Base-by-base conservation (phyloP, 495 filamentous ascomycete genomes). In the Penicillium pulvis region DNA sequence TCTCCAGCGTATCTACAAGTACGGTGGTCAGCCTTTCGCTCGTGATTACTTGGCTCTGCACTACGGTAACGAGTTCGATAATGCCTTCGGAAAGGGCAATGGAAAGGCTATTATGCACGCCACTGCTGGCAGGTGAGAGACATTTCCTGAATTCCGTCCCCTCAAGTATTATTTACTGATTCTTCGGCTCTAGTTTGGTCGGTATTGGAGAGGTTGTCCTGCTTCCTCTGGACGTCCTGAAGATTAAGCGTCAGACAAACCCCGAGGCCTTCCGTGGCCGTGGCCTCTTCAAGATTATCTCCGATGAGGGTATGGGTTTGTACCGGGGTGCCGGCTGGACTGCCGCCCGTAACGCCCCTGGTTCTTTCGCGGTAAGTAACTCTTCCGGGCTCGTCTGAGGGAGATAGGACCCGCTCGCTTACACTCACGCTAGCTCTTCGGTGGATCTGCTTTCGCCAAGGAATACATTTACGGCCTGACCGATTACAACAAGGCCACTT, bases 241-340 rank as follows among this genome's bases (percentile, higher is more conserved):
- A 99, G 83, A 99, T 99, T 81, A 98, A 98, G 83, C 89, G 94
- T 63, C 94, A 99, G 78, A 99, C 94, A 39, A 99, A 99, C 83
- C 94, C 94, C 33, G 94, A 97, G 67, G 92, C 94, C 44, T 99
- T 99, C 85, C 83, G 92, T 57, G 93, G 93, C 62, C 89, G 94
- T 67, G 95, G 95, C 51, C 80, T 98, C 19, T 82, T 97, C 70
- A 86, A 83, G 73, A 97, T 99, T 53, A 80, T 99, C 58, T 78
- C 82, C 51, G 94, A 99, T 75, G 94, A 99, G 72, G 95, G 94
- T 33, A 93, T 98, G 72, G 92, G 92, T 36, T 78, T 99, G 44
- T 99, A 99, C 79, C 83, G 94, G 64, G 94, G 94, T 54, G 96
- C 92, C 84, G 90, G 90, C 55, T 99, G 94, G 94, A 99, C 94